Base-by-base conservation (phyloP, 495 filamentous ascomycete species). In the Emericellopsis terricola region DNA sequence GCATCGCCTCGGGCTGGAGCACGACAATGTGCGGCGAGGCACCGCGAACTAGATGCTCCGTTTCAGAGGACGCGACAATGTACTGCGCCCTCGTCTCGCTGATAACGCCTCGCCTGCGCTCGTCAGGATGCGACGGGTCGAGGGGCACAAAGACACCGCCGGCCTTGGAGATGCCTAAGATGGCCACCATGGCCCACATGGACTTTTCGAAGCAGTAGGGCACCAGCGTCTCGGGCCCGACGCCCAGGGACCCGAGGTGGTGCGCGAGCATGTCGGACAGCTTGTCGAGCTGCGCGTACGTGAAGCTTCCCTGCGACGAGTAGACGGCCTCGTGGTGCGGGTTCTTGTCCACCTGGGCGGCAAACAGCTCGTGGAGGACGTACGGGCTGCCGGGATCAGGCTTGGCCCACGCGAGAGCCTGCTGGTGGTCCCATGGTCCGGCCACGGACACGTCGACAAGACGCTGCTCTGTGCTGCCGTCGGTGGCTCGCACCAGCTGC, bases 71-170 rank as follows among this genome's bases (percentile, higher is more conserved):
- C n/a, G n/a, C n/a, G n/a, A n/a, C n/a, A n/a, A n/a, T n/a, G n/a
- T n/a, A n/a, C n/a, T n/a, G n/a, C n/a, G n/a, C n/a, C n/a, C 23
- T 11, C 23, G 23, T 26, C 6, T 37, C 16, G 3, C 43, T 39
- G 8, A 53, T 17, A 23, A 57, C 40, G n/a, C 36, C 41, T 16
- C 43, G 51, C 11, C 71, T 46, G 2, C 73, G 62, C 30, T 55
- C 47, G 8, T 46, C 47, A 11, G 76, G 72, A 31, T 73, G 57
- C 0, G 55, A 52, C 9, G 65, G 58, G 40, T 76, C 69, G 5
- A 78, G 45, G 0, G 60, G 64, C 0, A 71, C 58, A 37, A 68
- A 68, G 1, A 57, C 65, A 13, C 60, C 69, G n/a, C 71, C 72
- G 5, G 69, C 62, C 40, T 64, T 67, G 7, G 65, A 49, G 17